Percentiles rank a stretch among this genome's conserved stretches.
phyloP scores from a whole-genome alignment of 1,284 basidiomycete species.

The Leccinum fallax region DNA sequence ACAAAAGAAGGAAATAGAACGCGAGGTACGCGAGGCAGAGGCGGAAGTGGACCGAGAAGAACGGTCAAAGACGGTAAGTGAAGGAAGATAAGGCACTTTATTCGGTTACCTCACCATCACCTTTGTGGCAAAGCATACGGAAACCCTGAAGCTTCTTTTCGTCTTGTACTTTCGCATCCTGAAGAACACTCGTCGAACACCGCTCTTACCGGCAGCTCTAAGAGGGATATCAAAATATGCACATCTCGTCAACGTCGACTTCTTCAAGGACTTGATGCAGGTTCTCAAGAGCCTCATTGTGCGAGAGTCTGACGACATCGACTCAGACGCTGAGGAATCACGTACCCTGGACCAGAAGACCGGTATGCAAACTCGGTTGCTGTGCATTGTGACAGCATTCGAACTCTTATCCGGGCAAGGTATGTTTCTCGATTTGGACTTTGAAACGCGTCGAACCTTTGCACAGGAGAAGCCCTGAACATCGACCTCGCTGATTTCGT shows the following conservation, averaged over 20 bases:
- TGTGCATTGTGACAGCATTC: constrained; percentile 22
- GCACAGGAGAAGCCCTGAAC: constrained; percentile 88
- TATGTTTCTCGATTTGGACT: neutral
- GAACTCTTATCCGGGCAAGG: constrained; percentile 97
- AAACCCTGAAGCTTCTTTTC: constrained; percentile 97
- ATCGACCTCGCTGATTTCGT: constrained; percentile 94
- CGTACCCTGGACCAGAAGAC: constrained; percentile 23
- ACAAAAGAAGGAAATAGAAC: constrained; percentile 85
- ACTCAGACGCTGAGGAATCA: constrained; percentile 42
- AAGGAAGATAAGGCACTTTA: constrained; percentile 16
- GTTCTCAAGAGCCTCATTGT: constrained; percentile 82
- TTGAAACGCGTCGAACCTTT: constrained; percentile 8
- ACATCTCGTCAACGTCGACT: constrained; percentile 97
- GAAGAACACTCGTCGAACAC: constrained; percentile 83
- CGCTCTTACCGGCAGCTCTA: constrained; percentile 86
- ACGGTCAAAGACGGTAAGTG: constrained; percentile 73
- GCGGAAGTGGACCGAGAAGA: constrained; percentile 95
- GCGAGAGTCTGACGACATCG: constrained; percentile 47
- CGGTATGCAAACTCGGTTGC: constrained; percentile 34
- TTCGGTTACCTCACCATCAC: constrained; percentile 18
- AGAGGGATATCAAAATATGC: constrained; percentile 93
- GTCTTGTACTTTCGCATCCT: constrained; percentile 97
- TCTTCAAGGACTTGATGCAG: constrained; percentile 93
- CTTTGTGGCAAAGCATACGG: constrained; percentile 65
- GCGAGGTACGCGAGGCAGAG: constrained; percentile 92